phyloP scores from a whole-genome alignment of 345 rosid genomes.

The Syzygium grande region DNA sequence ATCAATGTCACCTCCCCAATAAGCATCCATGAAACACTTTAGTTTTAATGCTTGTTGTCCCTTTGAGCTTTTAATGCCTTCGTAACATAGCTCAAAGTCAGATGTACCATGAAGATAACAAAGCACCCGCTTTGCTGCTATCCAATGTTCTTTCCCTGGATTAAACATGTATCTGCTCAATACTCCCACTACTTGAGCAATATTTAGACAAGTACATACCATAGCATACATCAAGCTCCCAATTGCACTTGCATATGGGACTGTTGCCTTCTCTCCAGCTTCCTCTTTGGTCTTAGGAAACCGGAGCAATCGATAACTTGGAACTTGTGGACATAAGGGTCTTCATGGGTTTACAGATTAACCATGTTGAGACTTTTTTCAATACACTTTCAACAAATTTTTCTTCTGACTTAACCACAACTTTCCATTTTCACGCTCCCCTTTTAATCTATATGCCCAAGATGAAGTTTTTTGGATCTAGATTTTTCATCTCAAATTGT shows the following conservation, averaged over 20 bases:
- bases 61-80: neutral
- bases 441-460: neutral
- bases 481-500: neutral
- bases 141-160: neutral
- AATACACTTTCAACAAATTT: neutral
- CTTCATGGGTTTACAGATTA: neutral
- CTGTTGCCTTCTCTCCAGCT: neutral
- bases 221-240: too few species aligned
- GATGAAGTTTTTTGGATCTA: too few species aligned
- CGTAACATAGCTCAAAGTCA: neutral
- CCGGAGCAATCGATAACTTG: neutral
- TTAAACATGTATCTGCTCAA: neutral
- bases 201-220: too few species aligned
- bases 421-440: neutral
- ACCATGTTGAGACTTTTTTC: neutral
- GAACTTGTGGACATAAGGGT: neutral
- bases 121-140: neutral
- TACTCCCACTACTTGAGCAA: neutral
- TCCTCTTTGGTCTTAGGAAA: neutral
- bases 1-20: neutral
- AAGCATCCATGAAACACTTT: neutral
- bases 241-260: too few species aligned
- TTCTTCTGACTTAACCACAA: neutral
- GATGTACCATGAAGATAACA: neutral
- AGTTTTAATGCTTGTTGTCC: too few species aligned